Evolutionary conservation across 208 protist species (phyloP), one percentile per base, ranked within the genome.

Genomic region (Leptomonas seymouri): DNA sequence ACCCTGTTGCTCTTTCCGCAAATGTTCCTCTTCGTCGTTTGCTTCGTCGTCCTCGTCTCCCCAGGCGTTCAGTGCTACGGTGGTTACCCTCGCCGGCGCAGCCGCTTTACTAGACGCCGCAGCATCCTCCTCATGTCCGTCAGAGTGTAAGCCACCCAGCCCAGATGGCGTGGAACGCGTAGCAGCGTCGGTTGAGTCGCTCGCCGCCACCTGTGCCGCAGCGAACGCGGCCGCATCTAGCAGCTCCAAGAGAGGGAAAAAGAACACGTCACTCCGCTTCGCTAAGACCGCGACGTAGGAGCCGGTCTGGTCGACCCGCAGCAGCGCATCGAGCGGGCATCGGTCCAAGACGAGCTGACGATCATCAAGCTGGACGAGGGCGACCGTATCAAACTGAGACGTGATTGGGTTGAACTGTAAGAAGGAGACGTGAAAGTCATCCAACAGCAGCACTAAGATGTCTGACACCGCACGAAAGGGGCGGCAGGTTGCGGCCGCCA

Each of bases 361-460:
- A 42, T 97, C 89, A 54, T 94, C 87, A 3, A 97, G 69, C 62
- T 94, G 91, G 4, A 97, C 80, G 11, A 97, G 82, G 7, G 79
- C 81, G 0, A 97, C 66, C 1, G 92, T 94, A 61, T 90, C 82
- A 44, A 91, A 85, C 53, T 82, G 74, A 56, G 80, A 62, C 0
- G 67, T 66, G 7, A 88, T 20, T 1, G 87, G 68, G 78, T 95
- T 86, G 60, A 86, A 93, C 54, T 82, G 74, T 21, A 97, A 42
- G 61, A 97, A 83, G 3, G 92, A 95, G 21, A 94, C 60, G 76
- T 95, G 92, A 54, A 89, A 89, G 65, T 97, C 86, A 59, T 94
- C 90, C 62, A 97, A 86, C 20, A 91, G 82, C 39, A 93, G 70
- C 3, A 78, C 86, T 1, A 97, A 41, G 46, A 93, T 51, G 68